These are phyloP conservation scores for Kuraishia hungarica DNA, from an alignment of 805 yeast species.

Conservation along the genomic window DNA sequence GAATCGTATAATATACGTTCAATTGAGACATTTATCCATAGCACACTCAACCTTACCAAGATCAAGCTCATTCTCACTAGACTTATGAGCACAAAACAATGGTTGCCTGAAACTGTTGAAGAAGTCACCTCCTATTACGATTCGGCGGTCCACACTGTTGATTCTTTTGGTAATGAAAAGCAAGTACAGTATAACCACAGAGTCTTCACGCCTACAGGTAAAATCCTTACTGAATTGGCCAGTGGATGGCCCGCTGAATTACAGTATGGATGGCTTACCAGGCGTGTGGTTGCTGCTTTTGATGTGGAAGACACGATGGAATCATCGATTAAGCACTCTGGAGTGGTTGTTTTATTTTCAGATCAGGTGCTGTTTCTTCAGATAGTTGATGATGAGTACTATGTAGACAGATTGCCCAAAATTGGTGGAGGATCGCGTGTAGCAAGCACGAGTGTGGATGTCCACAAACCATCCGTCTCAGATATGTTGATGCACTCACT, in stretches of 20 bases:
- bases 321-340: constrained; percentile 26
- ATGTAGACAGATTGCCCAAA: constrained; percentile 13
- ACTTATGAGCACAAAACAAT: constrained; percentile 37
- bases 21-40: constrained; percentile 54
- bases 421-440: constrained; percentile 5
- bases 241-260: constrained; percentile 81
- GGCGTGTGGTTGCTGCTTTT: constrained; percentile 76
- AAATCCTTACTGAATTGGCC: constrained; percentile 76
- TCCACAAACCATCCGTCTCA: constrained; percentile 51
- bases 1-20: constrained; percentile 37
- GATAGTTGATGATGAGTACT: constrained; percentile 36
- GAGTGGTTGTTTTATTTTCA: constrained; percentile 69
- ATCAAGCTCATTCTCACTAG: constrained; percentile 62
- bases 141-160: constrained; percentile 57
- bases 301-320: constrained; percentile 25
- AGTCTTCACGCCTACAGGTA: constrained; percentile 87
- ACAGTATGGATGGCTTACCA: constrained; percentile 80
- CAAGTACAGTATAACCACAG: constrained; percentile 47
- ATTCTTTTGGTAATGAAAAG: constrained; percentile 66
- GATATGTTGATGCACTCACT: constrained; percentile 87
- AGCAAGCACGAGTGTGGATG: constrained; percentile 1
- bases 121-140: constrained; percentile 34
- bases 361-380: constrained; percentile 66
- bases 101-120: constrained; percentile 26
- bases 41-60: constrained; percentile 64